Base-by-base conservation (phyloP, 306 rosid genomes). In the Cicer chorassanicum region DNA sequence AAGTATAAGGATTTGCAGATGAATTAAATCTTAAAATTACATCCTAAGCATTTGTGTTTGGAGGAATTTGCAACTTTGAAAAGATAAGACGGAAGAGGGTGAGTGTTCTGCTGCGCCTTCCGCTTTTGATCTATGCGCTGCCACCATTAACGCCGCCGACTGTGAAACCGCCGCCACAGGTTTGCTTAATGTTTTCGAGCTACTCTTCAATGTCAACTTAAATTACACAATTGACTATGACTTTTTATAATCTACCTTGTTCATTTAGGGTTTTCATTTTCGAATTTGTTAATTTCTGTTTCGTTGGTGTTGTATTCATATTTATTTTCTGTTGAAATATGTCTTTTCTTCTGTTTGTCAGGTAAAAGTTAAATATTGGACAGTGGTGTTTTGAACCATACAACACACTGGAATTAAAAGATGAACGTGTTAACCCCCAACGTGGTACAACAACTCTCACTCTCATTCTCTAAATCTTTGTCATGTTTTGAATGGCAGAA, bases 391-490 rank as follows among this genome's bases (percentile, higher is more conserved):
- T 65, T 65, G 39, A 43, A 7, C 11, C 54, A 66, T 1, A 38
- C 1, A 14, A 15, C 7, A 40, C 34, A 39, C 49, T 55, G n/a
- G 12, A 19, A 14, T 14, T 19, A 45, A 60, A 38, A 29, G 36
- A 74, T 74, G 78, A 62, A 63, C 13, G 14, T 74, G 29, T 62
- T 63, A 74, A 12, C 57, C 21, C 15, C 78, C 10, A 74, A 62
- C 38, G 21, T 49, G 4, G 42, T 54, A 16, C 78, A 49, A 11
- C 78, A 62, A 63, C 40, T 74, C 7, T 74, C 78, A 51, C 36
- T 74, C 5, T 74, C 78, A 18, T 74, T 74, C 78, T 74, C 63
- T 6, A 63, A 54, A 55, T 54, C 74, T 6, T 15, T 76, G 9
- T 67, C 72, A 39, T 16, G 44, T 39, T 5, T 63, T 54, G 74